Base-by-base conservation (phyloP, 306 rosid genomes). In the Spatholobus suberectus region DNA sequence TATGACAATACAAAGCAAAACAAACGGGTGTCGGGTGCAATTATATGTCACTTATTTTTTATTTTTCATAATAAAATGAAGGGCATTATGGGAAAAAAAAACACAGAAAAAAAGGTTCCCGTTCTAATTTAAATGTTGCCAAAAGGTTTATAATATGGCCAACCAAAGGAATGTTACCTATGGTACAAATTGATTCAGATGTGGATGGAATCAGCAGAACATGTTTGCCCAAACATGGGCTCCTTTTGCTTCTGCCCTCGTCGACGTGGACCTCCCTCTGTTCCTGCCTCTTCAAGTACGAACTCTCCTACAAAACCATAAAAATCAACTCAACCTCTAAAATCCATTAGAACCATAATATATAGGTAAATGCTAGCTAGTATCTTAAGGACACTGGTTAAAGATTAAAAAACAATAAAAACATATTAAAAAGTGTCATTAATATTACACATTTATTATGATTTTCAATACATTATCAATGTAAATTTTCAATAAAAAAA, bases 171-270 rank as follows among this genome's bases (percentile, higher is more conserved):
- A 69, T 69, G 70, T 15, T 86, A 89, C 92, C 91, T 34, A 46
- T 66, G 62, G 74, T 66, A 61, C 75, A 58, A 63, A 55, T 72
- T 61, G 88, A 74, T 81, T 79, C 85, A 79, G 86, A 14, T 12
- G 78, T 26, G 40, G 92, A 47, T 74, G 84, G 76, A 27, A 87
- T 37, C 46, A 73, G 79, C 88, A 77, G 85, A 27, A 69, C 79
- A 77, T 83, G 92, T 87, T 84, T 82, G 85, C 86, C 88, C 86
- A 86, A 82, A 84, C 81, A 79, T 66, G 82, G 84, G 70, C 43
- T 90, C 67, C 73, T 84, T 63, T 68, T 58, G 73, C 35, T 54
- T 65, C 52, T 74, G 21, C 27, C 75, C 21, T 81, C 40, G 10
- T 80, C 70, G 70, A 54, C 78, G 54, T 78, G 83, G 52, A 52